Base-by-base conservation (phyloP, 495 filamentous ascomycete species). In the Penicillium egyptiacum region DNA sequence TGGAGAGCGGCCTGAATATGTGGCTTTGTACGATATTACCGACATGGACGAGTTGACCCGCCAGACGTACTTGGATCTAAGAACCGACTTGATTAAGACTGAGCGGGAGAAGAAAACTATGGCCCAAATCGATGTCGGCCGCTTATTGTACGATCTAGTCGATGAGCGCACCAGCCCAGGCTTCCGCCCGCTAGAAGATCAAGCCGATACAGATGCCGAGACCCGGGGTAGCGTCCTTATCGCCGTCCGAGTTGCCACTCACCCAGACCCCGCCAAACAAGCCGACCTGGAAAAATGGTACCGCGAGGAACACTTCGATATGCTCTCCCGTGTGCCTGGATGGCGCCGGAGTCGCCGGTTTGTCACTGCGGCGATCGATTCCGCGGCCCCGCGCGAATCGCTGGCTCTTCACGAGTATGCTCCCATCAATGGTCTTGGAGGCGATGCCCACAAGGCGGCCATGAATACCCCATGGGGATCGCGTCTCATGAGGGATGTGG, bases 11-110 rank as follows among this genome's bases (percentile, higher is more conserved):
- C 88, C 88, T 8, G 81, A 86, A 59, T 92, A 87, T 77, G 79
- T 91, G 66, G 90, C 90, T 25, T 70, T 85, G 60, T 94, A 94
- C 78, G 89, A 94, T 63, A 84, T 92, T 65, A 86, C 83, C 47
- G 83, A 88, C 63, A 88, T 90, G 82, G 72, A 77, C 49, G 82
- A 83, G 57, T 73, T 92, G 61, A 81, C 81, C 35, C 84, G 84
- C 57, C 65, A 75, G 62, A 79, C 81, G 22, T 94, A 94, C 69
- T 82, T 85, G 14, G 74, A 79, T 26, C 76, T 94, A 46, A 83
- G 89, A 50, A 82, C 75, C 10, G 74, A 79, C 31, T 74, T 77
- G 26, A 84, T 89, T 63, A 82, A 89, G 56, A 89, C 85, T 7
- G 76, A 84, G 66, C 81, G 88, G 30, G 90, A 94, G 66, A 85